Evolutionary conservation across 352 stramenopile species (phyloP), one percentile per base, ranked within the genome.

Genomic region (Globisporangium recalcitrans): DNA sequence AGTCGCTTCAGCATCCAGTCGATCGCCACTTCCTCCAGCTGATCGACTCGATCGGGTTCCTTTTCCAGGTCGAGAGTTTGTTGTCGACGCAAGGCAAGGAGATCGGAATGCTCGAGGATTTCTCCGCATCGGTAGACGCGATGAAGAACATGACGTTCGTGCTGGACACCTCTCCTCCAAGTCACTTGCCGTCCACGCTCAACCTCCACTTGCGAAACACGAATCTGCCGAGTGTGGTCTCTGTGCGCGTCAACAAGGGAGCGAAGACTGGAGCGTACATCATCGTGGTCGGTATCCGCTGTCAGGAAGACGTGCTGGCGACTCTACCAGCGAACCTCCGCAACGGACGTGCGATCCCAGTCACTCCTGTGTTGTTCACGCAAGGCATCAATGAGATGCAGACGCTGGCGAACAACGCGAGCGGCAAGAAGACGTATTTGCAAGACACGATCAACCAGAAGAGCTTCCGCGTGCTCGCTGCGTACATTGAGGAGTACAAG

Each of bases 41-140:
- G 5, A 75, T 91, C 53, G 74, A 86, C 44, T 77, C 75, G 13
- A 80, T 91, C 32, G 83, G 83, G 3, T 95, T 93, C 62, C 62
- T 95, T 11, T 92, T 90, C 63, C 83, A 95, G 58, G 76, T 98
- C 31, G 94, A 98, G 70, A 96, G 91, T 21, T 62, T 99, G 51
- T 66, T 99, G 21, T 97, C 85, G 56, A 97, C 95, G 21, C 90
- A 97, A 19, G 95, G 95, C 44, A 98, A 98, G 66, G 96, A 99
- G 67, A 78, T 97, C 36, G 90, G 88, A n/a, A 98, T 98, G 96
- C 75, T 99, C 3, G 80, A 96, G 64, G 90, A 97, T 65, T 88
- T 96, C 40, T 85, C 78, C 6, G 85, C 79, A 13, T 86, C 88
- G 0, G 77, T 91, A 1, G 75, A 95, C 31, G 90, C 78, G 22